Conservation (phyloP, 805 yeast genomes). For the Starmerella vitae region DNA sequence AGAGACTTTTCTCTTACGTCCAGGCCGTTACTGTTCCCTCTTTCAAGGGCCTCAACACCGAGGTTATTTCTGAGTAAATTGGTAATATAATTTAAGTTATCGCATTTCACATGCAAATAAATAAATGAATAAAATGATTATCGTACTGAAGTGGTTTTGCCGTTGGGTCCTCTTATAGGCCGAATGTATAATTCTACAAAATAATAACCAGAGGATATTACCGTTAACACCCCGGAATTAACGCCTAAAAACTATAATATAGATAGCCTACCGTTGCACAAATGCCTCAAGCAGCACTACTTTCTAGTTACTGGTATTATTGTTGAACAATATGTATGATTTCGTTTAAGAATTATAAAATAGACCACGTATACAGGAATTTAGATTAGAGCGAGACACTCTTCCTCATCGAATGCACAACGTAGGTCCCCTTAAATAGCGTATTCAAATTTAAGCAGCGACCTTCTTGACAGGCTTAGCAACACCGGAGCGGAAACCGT, state of each 20-base stretch:
- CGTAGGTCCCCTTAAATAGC: slow-evolving; percentile 11
- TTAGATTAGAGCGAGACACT: not conserved
- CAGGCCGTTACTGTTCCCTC: slow-evolving; percentile 93
- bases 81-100: slow-evolving; percentile 14
- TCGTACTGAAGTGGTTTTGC: too few relatives aligned
- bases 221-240: too few relatives aligned
- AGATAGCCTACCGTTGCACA: too few relatives aligned
- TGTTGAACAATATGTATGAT: too few relatives aligned
- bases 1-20: slow-evolving; percentile 93
- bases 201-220: too few relatives aligned
- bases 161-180: too few relatives aligned
- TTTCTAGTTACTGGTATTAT: too few relatives aligned
- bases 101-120: slow-evolving; percentile 2
- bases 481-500: slow-evolving; percentile 89
- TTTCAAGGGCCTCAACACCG: slow-evolving; percentile 95
- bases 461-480: slow-evolving; percentile 38
- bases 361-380: slow-evolving; percentile 1
- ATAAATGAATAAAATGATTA: too few relatives aligned
- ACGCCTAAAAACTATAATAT: too few relatives aligned
- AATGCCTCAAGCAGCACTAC: too few relatives aligned
- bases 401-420: not conserved
- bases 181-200: too few relatives aligned
- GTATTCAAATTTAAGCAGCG: slow-evolving; percentile 31
- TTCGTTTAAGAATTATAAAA: not conserved
- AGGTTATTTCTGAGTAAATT: slow-evolving; percentile 70